Evolutionary conservation across 2,329 filamentous ascomycete species (phyloP).

Genomic region (Dothideomycetes sp.): DNA sequence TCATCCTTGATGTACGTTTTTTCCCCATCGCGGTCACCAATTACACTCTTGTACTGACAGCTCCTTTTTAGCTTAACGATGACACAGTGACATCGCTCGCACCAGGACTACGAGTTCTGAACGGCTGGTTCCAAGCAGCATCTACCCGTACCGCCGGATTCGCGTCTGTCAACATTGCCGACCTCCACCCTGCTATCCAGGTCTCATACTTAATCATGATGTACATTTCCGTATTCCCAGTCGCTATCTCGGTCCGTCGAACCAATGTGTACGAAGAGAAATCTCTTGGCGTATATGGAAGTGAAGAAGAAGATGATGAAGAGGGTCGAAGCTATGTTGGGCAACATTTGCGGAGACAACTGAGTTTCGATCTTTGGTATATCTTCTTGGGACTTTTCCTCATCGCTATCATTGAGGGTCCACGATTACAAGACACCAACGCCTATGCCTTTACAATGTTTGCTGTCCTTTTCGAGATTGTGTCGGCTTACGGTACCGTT

Average conservation of each 20-base stretch:
- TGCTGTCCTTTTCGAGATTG: slow-evolving; percentile 66
- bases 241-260: slow-evolving; percentile 85
- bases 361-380: slow-evolving; percentile 97
- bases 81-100: slow-evolving; percentile 58
- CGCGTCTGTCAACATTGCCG: slow-evolving; percentile 64
- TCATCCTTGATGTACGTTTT: slow-evolving; percentile 87
- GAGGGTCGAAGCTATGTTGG: slow-evolving; percentile 74
- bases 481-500: slow-evolving; percentile 90
- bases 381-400: slow-evolving; percentile 91
- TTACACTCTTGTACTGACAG: too few species aligned
- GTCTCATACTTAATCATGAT: slow-evolving; percentile 97
- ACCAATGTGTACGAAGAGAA: slow-evolving; percentile 97
- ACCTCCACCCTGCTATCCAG: slow-evolving; percentile 81
- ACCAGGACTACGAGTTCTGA: slow-evolving; percentile 65
- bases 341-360: slow-evolving; percentile 80
- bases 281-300: slow-evolving; percentile 63
- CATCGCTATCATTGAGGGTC: slow-evolving; percentile 79
- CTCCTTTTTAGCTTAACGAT: too few species aligned
- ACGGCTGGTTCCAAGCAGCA: slow-evolving; percentile 82
- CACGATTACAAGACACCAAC: slow-evolving; percentile 53
- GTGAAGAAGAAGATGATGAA: slow-evolving; percentile 41
- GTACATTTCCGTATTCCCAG: slow-evolving; percentile 96
- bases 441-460: slow-evolving; percentile 45
- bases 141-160: slow-evolving; percentile 89
- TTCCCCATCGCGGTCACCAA: too few species aligned